Evolutionary conservation across 768 basidiomycete genomes (phyloP).

Genomic region (Serendipita sp.): DNA sequence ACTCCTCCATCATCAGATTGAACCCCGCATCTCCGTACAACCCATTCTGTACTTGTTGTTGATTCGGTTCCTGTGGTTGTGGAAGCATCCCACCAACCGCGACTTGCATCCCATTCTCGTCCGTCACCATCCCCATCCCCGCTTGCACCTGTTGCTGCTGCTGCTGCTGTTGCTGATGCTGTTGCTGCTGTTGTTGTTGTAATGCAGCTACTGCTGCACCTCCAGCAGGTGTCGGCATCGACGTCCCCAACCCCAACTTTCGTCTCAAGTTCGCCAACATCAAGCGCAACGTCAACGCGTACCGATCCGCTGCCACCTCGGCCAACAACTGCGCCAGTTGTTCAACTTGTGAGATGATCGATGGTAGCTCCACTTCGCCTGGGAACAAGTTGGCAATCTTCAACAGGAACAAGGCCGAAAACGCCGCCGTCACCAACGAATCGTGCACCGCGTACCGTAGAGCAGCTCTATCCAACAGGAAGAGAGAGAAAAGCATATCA

Average conservation of each 20-base stretch:
- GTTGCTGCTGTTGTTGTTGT: neutral
- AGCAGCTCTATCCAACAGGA: slow-evolving; percentile 48
- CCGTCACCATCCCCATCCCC: slow-evolving; percentile 13
- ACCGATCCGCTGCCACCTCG: neutral
- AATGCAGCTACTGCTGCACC: neutral
- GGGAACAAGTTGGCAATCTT: slow-evolving; percentile 95
- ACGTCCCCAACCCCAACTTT: neutral
- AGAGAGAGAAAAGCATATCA: no score
- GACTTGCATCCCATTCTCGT: slow-evolving; percentile 11
- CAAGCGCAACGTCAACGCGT: slow-evolving; percentile 71
- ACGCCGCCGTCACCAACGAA: slow-evolving; percentile 78
- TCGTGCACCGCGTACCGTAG: slow-evolving; percentile 88
- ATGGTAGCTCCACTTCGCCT: slow-evolving; percentile 53
- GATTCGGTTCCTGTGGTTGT: slow-evolving; percentile 12
- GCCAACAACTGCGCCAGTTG: neutral
- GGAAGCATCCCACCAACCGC: slow-evolving; percentile 8
- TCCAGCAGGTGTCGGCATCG: slow-evolving; percentile 3
- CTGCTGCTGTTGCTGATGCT: neutral
- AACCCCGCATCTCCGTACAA: neutral
- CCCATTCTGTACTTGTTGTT: neutral
- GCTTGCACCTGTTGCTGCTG: neutral
- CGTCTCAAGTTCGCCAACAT: slow-evolving; percentile 27
- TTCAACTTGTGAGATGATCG: slow-evolving; percentile 47
- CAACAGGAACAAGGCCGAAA: slow-evolving; percentile 78
- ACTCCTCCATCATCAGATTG: slow-evolving; percentile 63